Percentiles rank a stretch among this genome's conserved stretches.
Evolutionary conservation across 331 rosid genomes (phyloP).

Genomic region (Malus hybrid): DNA sequence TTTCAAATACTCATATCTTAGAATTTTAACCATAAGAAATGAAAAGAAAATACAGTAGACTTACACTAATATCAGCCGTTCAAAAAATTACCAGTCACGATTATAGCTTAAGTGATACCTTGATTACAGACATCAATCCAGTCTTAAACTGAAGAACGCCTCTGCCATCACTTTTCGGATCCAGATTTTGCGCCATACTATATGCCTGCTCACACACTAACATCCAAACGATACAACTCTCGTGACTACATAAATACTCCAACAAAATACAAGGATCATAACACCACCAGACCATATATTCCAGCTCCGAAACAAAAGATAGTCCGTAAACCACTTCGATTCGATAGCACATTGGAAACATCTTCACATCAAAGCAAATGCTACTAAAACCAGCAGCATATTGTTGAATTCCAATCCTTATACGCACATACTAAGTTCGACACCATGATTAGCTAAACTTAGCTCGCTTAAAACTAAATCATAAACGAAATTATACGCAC

Average conservation of each 20-base stretch:
- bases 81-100: slow-evolving; percentile 5
- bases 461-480: background rate
- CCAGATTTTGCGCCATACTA: slow-evolving; percentile 89
- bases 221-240: slow-evolving; percentile 22
- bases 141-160: slow-evolving; percentile 97
- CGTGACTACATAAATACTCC: background rate
- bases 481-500: background rate
- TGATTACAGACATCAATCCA: slow-evolving; percentile 86
- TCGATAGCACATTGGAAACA: background rate
- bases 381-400: background rate
- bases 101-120: slow-evolving; percentile 44
- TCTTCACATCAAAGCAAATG: background rate
- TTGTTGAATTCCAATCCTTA: background rate
- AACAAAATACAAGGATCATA: background rate
- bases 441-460: background rate
- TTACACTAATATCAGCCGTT: background rate
- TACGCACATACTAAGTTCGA: background rate
- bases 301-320: background rate
- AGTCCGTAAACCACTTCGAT: background rate
- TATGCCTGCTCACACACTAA: slow-evolving; percentile 99
- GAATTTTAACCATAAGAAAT: background rate
- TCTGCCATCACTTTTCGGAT: slow-evolving; percentile 79
- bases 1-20: slow-evolving; percentile 6
- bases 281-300: background rate
- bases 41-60: background rate